phyloP scores from a whole-genome alignment of 768 basidiomycete genomes.

The Suillus discolor region DNA sequence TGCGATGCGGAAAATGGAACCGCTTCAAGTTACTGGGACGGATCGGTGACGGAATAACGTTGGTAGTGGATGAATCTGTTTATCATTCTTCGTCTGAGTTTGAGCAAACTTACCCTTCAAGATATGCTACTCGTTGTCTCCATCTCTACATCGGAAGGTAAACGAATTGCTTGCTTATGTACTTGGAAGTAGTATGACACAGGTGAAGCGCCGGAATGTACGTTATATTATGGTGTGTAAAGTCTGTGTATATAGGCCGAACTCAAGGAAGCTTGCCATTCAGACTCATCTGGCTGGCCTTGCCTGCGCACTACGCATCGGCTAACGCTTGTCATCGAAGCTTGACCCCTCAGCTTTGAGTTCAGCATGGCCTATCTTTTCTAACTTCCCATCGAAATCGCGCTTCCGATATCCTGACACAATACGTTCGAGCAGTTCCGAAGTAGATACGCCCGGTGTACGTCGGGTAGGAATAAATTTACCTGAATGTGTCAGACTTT shows the following conservation, averaged over 20 bases:
- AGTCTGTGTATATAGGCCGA: not conserved
- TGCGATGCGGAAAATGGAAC: no score
- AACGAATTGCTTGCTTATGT: no score
- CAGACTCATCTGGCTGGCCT: not conserved
- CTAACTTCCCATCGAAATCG: conserved; percentile 87
- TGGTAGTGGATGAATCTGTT: no score
- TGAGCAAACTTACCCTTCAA: no score
- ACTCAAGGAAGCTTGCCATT: not conserved
- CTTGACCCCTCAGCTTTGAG: conserved; percentile 58
- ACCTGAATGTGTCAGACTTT: conserved; percentile 46
- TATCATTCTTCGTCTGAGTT: no score
- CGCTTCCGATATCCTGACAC: conserved; percentile 83
- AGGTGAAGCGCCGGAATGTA: not conserved
- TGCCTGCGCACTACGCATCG: not conserved
- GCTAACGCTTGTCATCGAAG: conserved; percentile 20
- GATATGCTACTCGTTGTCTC: no score
- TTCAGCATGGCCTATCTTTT: conserved; percentile 82
- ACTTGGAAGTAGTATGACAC: not conserved
- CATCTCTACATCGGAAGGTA: no score
- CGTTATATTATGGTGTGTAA: not conserved
- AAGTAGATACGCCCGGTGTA: conserved; percentile 94
- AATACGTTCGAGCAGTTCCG: conserved; percentile 89
- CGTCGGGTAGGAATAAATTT: conserved; percentile 95
- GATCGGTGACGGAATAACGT: no score
- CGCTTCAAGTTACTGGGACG: no score